A percentile compares a stretch with the other conserved stretches of the same genome.
Evolutionary conservation across 768 basidiomycete species (phyloP).

Genomic region (Boletus coccyginus): DNA sequence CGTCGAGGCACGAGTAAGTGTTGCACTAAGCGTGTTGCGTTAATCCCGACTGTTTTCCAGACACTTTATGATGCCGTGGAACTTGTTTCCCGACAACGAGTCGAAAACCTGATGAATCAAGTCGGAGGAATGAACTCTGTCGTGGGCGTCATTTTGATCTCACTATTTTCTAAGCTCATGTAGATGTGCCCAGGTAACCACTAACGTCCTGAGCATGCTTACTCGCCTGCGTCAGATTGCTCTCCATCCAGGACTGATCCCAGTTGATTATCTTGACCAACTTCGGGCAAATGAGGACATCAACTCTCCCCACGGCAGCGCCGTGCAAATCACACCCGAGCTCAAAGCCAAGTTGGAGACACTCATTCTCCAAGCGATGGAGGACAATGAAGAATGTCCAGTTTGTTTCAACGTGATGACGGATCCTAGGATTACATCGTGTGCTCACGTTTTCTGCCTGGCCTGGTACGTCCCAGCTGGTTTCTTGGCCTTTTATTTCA

Average conservation of each 20-base stretch:
- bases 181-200: conserved; percentile 47
- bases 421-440: conserved; percentile 71
- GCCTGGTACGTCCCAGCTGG: conserved; percentile 47
- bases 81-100: conserved; percentile 54
- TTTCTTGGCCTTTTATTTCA: background rate
- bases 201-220: conserved; percentile 76
- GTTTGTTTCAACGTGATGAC: conserved; percentile 61
- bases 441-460: conserved; percentile 71
- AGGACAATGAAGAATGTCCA: conserved; percentile 83
- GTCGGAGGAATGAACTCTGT: conserved; percentile 39
- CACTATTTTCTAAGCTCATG: background rate
- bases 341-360: conserved; percentile 56
- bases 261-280: conserved; percentile 65
- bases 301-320: conserved; percentile 13
- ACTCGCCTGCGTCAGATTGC: conserved; percentile 83
- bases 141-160: conserved; percentile 27
- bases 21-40: background rate
- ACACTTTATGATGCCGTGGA: conserved; percentile 71
- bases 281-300: conserved; percentile 38
- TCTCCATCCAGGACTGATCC: conserved; percentile 75
- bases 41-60: conserved; percentile 31
- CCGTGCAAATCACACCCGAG: conserved; percentile 47
- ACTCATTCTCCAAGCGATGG: conserved; percentile 61
- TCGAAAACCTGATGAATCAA: conserved; percentile 51
- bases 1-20: conserved; percentile 60